Evolutionary conservation across 305 asterid species (phyloP), one percentile per base, ranked within the genome.

Genomic region (Fraxinus greggii): DNA sequence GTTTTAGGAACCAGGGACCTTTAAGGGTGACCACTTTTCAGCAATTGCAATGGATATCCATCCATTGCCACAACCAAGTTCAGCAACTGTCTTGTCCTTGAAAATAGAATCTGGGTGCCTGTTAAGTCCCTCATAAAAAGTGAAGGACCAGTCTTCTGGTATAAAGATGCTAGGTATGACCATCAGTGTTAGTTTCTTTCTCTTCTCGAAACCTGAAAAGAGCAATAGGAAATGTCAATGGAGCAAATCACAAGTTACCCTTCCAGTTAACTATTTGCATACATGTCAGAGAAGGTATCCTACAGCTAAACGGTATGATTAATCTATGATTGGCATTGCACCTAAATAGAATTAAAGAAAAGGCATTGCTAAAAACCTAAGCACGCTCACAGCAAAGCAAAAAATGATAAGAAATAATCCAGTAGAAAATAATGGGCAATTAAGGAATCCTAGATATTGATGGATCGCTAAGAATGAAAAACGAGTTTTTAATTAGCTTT

Each of bases 11-110:
- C 74, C 48, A 28, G 12, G 77, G 72, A 94, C 99, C 98, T 97
- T 97, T 26, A 32, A 82, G 8, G 99, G 99, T 72, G 83, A 89
- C 98, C 97, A 97, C 85, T 97, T 97, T 85, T 94, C 97, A 74
- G 99, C 98, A 85, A 94, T 88, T 80, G 99, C 99, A 79, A 97
- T 94, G 81, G 99, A 97, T 90, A 97, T 97, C 99, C 98, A 97
- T 84, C 99, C 98, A 89, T 97, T 97, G 81, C 99, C 98, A 82
- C 99, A 94, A 72, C 99, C 99, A 88, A 97, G 97, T 87, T 97
- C 99, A 83, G 98, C 91, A 82, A 94, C 92, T 1, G 97, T 90
- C 90, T 87, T 94, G 88, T 94, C 99, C 89, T 90, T 91, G 87
- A 97, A 97, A 79, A 93, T 93, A 82, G 99, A 91, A 84, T 92